Evolutionary conservation across 2,329 filamentous ascomycete genomes (phyloP).

Genomic region (Colletotrichum kahawae): DNA sequence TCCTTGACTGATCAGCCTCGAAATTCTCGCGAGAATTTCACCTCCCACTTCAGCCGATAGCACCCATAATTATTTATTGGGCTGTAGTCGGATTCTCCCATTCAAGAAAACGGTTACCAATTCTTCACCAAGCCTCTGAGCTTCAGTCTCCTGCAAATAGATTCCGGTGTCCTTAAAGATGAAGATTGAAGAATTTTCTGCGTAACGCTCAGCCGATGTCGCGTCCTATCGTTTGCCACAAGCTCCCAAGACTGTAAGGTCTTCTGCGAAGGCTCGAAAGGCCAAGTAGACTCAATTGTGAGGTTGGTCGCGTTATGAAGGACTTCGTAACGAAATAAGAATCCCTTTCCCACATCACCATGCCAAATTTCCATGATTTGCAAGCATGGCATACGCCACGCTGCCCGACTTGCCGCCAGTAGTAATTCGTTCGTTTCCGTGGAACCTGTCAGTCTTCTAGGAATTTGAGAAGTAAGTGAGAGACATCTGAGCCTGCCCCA

Average conservation of each 20-base stretch:
- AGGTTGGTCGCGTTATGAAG: background rate
- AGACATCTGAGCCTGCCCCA: background rate
- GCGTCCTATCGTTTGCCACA: background rate
- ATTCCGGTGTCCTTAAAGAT: background rate
- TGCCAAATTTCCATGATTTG: background rate
- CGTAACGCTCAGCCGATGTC: background rate
- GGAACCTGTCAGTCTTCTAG: background rate
- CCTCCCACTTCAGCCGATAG: background rate
- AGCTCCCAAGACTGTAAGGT: background rate
- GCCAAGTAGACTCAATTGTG: background rate
- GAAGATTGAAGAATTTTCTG: background rate
- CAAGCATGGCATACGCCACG: background rate
- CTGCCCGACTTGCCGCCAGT: background rate
- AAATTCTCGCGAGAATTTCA: background rate
- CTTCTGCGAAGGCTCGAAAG: background rate
- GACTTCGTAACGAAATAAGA: background rate
- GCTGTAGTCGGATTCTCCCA: background rate
- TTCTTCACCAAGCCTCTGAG: background rate
- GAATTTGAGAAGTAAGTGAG: background rate
- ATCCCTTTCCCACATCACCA: background rate
- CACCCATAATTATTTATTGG: background rate
- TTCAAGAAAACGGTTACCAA: background rate
- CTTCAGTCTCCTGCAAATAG: background rate
- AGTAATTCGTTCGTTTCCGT: background rate
- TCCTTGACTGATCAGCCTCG: background rate